Evolutionary conservation across 169 alveolate genomes (phyloP).

Genomic region (Eimeria tenella): DNA sequence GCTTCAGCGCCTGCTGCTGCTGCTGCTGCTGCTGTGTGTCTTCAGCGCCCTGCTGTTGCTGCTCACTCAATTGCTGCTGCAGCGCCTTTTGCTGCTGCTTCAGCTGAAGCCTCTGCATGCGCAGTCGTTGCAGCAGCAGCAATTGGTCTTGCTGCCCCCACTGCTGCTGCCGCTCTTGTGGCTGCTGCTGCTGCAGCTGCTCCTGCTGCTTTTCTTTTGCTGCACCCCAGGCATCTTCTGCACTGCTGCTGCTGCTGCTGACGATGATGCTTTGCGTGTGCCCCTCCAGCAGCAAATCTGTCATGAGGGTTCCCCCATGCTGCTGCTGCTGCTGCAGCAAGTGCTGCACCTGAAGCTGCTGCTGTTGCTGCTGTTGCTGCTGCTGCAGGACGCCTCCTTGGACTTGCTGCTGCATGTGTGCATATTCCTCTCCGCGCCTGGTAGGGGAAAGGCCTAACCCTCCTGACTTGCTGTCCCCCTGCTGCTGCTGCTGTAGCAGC

Average conservation of each 20-base stretch:
- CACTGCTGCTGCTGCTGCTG: constrained; percentile 39
- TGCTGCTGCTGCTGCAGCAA: constrained; percentile 14
- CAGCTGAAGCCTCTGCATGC: not conserved
- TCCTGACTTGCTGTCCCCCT: not conserved
- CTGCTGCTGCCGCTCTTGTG: constrained; percentile 15
- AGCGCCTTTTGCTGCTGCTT: constrained; percentile 4
- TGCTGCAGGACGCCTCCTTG: not conserved
- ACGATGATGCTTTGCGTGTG: not conserved
- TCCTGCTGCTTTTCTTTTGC: constrained; percentile 7
- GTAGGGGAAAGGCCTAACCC: not conserved
- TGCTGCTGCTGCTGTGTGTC: constrained; percentile 21
- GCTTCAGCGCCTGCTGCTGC: constrained; percentile 20
- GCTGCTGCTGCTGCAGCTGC: constrained; percentile 48
- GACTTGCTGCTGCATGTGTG: constrained; percentile 11
- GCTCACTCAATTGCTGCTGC: not conserved
- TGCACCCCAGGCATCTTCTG: not conserved
- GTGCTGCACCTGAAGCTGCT: not conserved
- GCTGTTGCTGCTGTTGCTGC: constrained; percentile 31
- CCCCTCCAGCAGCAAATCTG: not conserved
- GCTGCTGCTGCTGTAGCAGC: constrained; percentile 7
- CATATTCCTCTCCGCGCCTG: not conserved
- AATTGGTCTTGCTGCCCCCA: not conserved
- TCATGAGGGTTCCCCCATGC: not conserved
- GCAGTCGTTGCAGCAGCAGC: not conserved
- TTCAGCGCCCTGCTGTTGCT: not conserved